A percentile compares a stretch with the other conserved stretches of the same genome.
phyloP scores from a whole-genome alignment of 345 rosid genomes.

The Eutrema yunnanense region DNA sequence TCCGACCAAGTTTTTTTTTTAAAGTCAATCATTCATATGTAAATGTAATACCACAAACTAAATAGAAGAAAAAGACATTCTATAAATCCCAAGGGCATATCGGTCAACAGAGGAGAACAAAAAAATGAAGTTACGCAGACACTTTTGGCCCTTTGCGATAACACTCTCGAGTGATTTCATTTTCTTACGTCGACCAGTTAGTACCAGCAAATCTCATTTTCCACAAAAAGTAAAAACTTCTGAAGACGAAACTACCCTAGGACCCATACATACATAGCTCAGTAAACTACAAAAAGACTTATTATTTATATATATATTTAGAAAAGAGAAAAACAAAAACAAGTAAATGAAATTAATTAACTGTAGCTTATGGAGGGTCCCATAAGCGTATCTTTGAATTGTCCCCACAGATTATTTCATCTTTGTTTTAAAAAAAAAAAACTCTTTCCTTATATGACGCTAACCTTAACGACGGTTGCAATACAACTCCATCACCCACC shows the following conservation, averaged over 20 bases:
- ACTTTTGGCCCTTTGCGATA: slow-evolving; percentile 10
- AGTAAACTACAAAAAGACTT: slow-evolving; percentile 17
- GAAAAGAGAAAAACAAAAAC: neutral
- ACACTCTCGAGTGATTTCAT: slow-evolving; percentile 3
- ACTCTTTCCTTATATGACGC: slow-evolving; percentile 18
- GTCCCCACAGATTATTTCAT: slow-evolving; percentile 29
- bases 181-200: slow-evolving; percentile 9
- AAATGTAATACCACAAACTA: neutral
- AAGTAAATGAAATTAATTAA: neutral
- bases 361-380: slow-evolving; percentile 18
- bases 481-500: slow-evolving; percentile 18
- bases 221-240: slow-evolving; percentile 20
- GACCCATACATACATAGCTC: neutral
- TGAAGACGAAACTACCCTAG: slow-evolving; percentile 29
- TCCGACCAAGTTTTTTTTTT: neutral
- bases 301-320: neutral
- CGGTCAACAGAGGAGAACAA: neutral
- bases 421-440: neutral
- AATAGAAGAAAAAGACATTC: neutral
- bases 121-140: neutral
- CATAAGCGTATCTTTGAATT: slow-evolving; percentile 34
- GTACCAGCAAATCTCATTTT: slow-evolving; percentile 38
- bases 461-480: slow-evolving; percentile 21
- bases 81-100: neutral
- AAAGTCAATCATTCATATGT: neutral